phyloP scores from a whole-genome alignment of 2,329 filamentous ascomycete genomes.

The Curvularia sp. region DNA sequence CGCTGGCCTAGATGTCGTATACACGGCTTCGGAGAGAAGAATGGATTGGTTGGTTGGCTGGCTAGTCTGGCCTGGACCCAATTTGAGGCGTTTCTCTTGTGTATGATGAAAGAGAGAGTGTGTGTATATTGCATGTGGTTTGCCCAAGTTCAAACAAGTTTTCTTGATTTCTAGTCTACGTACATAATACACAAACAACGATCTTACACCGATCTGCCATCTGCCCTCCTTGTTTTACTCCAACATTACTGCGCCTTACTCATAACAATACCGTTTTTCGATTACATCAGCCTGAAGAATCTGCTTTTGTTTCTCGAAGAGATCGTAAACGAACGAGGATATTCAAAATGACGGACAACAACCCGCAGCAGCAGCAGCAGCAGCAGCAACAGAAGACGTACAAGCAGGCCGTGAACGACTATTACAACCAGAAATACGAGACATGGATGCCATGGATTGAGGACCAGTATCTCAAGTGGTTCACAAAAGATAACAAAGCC shows the following conservation, averaged over 20 bases:
- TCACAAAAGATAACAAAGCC: constrained; percentile 79
- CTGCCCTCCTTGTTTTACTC: background rate
- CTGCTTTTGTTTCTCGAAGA: background rate
- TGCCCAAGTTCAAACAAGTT: background rate
- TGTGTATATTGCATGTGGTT: background rate
- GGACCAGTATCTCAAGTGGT: constrained; percentile 74
- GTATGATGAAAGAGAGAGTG: background rate
- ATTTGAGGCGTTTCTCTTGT: background rate
- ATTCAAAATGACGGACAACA: constrained; percentile 12
- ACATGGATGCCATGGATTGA: constrained; percentile 80
- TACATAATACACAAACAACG: background rate
- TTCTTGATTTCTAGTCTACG: background rate
- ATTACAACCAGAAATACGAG: constrained; percentile 76
- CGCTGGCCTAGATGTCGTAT: constrained; percentile 18
- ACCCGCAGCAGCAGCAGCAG: background rate
- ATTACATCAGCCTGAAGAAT: background rate
- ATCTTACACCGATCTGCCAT: background rate
- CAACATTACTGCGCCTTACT: background rate
- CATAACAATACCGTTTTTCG: background rate
- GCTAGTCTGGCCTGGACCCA: background rate
- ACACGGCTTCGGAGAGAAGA: background rate
- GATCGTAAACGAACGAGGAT: background rate
- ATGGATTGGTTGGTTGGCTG: constrained; percentile 5
- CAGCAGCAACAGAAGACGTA: constrained; percentile 34
- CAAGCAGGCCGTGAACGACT: constrained; percentile 51